phyloP scores from a whole-genome alignment of 2,329 filamentous ascomycete species.

The Fusarium fracticaudum region DNA sequence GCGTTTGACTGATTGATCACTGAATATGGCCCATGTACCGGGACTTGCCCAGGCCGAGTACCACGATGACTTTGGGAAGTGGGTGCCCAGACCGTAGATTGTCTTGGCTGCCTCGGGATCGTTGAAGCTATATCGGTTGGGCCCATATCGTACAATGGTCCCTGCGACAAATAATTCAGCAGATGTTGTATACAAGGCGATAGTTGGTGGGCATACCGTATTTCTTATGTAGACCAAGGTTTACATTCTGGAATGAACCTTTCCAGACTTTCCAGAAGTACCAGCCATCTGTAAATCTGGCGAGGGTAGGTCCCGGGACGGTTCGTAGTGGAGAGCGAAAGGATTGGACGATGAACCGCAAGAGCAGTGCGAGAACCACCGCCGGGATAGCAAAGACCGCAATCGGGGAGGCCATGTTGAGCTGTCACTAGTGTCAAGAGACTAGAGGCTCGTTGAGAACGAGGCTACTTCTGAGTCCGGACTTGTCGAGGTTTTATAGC shows the following conservation, averaged over 20 bases:
- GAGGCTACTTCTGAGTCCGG: neutral
- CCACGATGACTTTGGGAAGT: slow-evolving; percentile 27
- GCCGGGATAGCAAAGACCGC: neutral
- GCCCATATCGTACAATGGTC: neutral
- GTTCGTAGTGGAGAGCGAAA: neutral
- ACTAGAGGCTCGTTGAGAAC: neutral
- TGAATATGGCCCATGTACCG: slow-evolving; percentile 6
- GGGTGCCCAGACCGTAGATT: slow-evolving; percentile 15
- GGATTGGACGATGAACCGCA: neutral
- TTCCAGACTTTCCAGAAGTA: slow-evolving; percentile 7
- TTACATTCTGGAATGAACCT: slow-evolving; percentile 7
- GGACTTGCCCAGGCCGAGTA: slow-evolving; percentile 4
- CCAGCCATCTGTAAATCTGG: slow-evolving; percentile 11
- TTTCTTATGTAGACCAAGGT: slow-evolving; percentile 3
- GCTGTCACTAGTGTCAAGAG: neutral
- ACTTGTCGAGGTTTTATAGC: neutral
- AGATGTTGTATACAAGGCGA: fast-evolving
- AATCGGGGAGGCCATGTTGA: neutral
- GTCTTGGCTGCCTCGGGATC: slow-evolving; percentile 13
- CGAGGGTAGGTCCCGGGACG: neutral
- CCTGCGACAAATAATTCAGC: neutral
- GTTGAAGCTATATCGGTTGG: slow-evolving; percentile 14
- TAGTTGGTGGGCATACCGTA: neutral
- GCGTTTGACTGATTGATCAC: neutral
- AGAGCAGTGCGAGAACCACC: neutral